Evolutionary conservation across 805 yeast species (phyloP), one percentile per base, ranked within the genome.

Genomic region (Saturnispora mendoncae): DNA sequence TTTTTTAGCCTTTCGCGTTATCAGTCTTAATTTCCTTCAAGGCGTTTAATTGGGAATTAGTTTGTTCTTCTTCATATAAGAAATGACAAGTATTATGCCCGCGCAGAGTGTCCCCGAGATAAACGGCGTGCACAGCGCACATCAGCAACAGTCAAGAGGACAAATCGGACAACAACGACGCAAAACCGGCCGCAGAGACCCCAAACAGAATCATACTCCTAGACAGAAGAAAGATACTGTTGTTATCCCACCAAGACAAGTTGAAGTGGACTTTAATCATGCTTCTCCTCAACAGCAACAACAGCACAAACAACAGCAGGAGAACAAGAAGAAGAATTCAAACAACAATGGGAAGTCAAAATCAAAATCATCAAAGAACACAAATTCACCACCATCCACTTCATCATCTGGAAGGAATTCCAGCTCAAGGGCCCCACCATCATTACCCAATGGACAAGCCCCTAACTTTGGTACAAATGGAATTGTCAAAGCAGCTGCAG

Each of bases 181-280:
- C 33, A 23, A 13, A 19, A 32, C 27, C 27, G 36, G 39, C 6
- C 15, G 33, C 8, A 36, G n/a, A 9, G 33, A 28, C 18, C 32
- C 32, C 12, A 20, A 26, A n/a, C 39, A 36, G 8, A n/a, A 36
- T 5, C 18, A 27, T 5, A 4, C 18, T 14, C 15, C 37, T 7
- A 20, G n/a, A 23, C 19, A 14, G 26, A 7, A 14, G 9, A 30
- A 21, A n/a, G 24, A 25, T 15, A 20, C 20, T 10, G 48, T 55
- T 24, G 46, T 46, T 37, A 55, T 51, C 19, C 63, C 64, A 6
- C 61, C 61, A 13, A 52, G 60, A 48, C 52, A 52, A 46, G 57
- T 47, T 65, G 41, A 44, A 4, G 50, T 43, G 8, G 39, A 42
- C 29, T 44, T 45, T 41, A 41, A 42, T 28, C 43, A 31, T 35